Conservation (phyloP, 2,329 filamentous ascomycete genomes). For the Clonostachys sp. region DNA sequence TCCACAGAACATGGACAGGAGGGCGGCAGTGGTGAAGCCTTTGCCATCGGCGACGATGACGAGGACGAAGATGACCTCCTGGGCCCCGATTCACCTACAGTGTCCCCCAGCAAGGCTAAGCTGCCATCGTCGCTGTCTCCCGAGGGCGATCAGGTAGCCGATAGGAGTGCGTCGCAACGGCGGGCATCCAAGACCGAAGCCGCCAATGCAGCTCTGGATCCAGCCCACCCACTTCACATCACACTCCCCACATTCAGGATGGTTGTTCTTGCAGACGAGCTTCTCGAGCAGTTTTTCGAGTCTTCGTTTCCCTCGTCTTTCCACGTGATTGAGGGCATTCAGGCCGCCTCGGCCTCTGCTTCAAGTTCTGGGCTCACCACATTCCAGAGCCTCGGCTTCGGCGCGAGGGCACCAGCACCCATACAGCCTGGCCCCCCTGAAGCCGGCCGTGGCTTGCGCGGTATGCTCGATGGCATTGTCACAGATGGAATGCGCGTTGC, state of each 20-base stretch:
- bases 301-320: conserved; percentile 91
- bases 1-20: background rate
- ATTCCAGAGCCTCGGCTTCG: conserved; percentile 69
- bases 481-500: conserved; percentile 96
- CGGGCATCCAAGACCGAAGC: conserved; percentile 61
- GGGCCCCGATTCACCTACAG: conserved; percentile 45
- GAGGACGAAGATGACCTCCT: conserved; percentile 55
- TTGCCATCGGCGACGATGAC: conserved; percentile 69
- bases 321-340: conserved; percentile 69
- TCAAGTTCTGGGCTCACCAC: conserved; percentile 70
- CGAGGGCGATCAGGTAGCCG: conserved; percentile 19
- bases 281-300: conserved; percentile 96
- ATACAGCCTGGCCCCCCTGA: conserved; percentile 32
- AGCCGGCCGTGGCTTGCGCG: conserved; percentile 73
- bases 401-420: conserved; percentile 29
- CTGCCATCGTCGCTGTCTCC: conserved; percentile 33
- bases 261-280: conserved; percentile 94
- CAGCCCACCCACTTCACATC: conserved; percentile 88
- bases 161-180: conserved; percentile 14
- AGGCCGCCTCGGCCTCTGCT: conserved; percentile 18
- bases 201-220: conserved; percentile 87
- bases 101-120: conserved; percentile 34
- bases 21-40: conserved; percentile 39
- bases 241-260: conserved; percentile 97
- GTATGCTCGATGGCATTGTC: conserved; percentile 95